Base-by-base conservation (phyloP, 306 rosid species). In the Crataegus laevigata region DNA sequence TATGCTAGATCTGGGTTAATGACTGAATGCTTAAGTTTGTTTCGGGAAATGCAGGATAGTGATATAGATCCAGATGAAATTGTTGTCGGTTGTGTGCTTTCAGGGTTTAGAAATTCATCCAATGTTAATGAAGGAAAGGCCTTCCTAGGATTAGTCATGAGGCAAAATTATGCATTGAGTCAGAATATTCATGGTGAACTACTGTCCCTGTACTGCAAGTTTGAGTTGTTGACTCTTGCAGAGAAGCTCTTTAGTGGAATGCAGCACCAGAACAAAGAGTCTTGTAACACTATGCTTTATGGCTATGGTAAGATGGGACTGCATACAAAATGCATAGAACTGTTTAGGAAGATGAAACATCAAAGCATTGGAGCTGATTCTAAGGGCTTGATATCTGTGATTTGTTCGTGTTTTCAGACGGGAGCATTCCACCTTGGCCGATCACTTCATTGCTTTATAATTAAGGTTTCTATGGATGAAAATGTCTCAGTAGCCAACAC, bases 161-260 rank as follows among this genome's bases (percentile, higher is more conserved):
- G 90, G 84, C 90, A 70, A 38, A 47, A 77, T 70, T 77, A 79
- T 81, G 78, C 47, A 28, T 30, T 59, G 26, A 77, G 74, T 79
- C 82, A 73, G 75, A 74, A 71, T 54, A 83, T 88, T 71, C 76
- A 45, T 18, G 79, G 88, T 83, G 78, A 92, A 22, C 75, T 92
- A 59, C 40, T 92, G 75, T 81, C 45, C 71, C 87, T 92, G 96
- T 90, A 92, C 71, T 88, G 92, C 83, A 92, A 88, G 74, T 85
- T 89, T 82, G 96, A 92, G 60, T 75, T 80, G 68, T 75, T 86
- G 61, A 62, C 51, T 79, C 76, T 77, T 66, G 92, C 92, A 7
- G 88, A 92, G 73, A 89, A 69, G 85, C 84, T 92, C 79, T 89
- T 90, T 70, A 22, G 54, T 8, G 4, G 52, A 17, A 36, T 64